Conservation (phyloP, 1,284 basidiomycete species). For the Vanrija humicola region DNA sequence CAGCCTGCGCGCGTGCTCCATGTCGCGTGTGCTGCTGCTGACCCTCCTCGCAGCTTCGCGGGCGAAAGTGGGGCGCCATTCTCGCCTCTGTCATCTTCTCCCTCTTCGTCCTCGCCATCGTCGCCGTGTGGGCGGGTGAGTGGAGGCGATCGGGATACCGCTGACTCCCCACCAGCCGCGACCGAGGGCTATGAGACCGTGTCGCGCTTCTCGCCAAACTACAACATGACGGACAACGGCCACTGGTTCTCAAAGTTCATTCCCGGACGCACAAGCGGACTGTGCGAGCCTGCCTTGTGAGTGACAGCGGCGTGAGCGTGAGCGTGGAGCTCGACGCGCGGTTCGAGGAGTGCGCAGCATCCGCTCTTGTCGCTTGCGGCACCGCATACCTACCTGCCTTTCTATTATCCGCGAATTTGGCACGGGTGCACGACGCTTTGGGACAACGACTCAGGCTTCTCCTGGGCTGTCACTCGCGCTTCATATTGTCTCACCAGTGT, state of each 20-base stretch:
- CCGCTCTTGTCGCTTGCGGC: too few relatives aligned
- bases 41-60: conserved; percentile 8
- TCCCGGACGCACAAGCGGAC: conserved; percentile 5
- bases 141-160: neutral
- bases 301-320: neutral
- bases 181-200: conserved; percentile 17
- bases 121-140: conserved; percentile 19
- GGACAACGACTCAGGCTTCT: too few relatives aligned
- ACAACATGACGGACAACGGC: conserved; percentile 19
- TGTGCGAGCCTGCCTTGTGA: conserved; percentile 20
- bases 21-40: too few relatives aligned
- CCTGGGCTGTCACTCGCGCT: too few relatives aligned
- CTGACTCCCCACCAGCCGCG: conserved; percentile 9
- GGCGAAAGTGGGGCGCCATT: conserved; percentile 10
- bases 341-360: too few relatives aligned
- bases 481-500: too few relatives aligned
- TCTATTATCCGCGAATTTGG: too few relatives aligned
- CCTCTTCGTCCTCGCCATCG: conserved; percentile 12
- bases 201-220: conserved; percentile 15
- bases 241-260: conserved; percentile 23
- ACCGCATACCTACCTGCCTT: too few relatives aligned
- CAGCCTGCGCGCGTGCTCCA: neutral
- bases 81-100: conserved; percentile 8
- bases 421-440: too few relatives aligned
- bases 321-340: too few relatives aligned